Conservation (phyloP, 1,284 basidiomycete genomes). For the Xanthoconium separans region DNA sequence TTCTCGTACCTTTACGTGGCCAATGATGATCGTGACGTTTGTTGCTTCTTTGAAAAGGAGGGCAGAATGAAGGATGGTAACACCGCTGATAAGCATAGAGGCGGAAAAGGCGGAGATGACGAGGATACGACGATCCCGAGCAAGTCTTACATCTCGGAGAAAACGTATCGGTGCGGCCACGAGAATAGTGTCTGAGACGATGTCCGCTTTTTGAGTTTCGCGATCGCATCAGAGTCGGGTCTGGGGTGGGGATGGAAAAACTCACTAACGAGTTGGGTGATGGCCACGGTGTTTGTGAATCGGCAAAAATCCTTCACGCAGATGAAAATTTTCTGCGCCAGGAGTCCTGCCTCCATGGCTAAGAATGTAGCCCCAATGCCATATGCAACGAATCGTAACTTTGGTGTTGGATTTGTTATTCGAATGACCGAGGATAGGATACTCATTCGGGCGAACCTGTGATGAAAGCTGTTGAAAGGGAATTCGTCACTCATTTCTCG, state of each 20-base stretch:
- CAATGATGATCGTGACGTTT: constrained; percentile 13
- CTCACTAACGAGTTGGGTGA: constrained; percentile 28
- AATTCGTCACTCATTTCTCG: neutral
- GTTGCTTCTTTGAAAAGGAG: constrained; percentile 16
- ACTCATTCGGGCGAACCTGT: constrained; percentile 28
- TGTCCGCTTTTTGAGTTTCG: constrained; percentile 16
- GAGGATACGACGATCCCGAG: constrained; percentile 16
- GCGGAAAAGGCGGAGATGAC: constrained; percentile 25
- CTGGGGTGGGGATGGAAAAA: neutral
- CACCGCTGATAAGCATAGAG: constrained; percentile 20
- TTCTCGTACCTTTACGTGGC: constrained; percentile 23
- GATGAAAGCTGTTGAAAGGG: neutral
- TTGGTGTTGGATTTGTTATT: constrained; percentile 16
- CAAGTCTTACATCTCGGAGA: constrained; percentile 16
- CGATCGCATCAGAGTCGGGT: neutral
- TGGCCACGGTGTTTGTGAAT: constrained; percentile 2
- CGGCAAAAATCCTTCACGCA: constrained; percentile 10
- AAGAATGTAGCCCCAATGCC: constrained; percentile 20
- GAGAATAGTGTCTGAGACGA: constrained; percentile 21
- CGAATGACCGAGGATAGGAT: constrained; percentile 26
- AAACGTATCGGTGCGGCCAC: constrained; percentile 17
- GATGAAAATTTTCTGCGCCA: constrained; percentile 19
- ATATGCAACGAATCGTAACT: constrained; percentile 14
- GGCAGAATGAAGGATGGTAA: constrained; percentile 28
- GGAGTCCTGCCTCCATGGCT: constrained; percentile 14